Percentiles rank a stretch among this genome's conserved stretches.
These are phyloP conservation scores for Ustilago shanxiensis DNA, from an alignment of 1,284 basidiomycete species.

Conservation along the genomic window DNA sequence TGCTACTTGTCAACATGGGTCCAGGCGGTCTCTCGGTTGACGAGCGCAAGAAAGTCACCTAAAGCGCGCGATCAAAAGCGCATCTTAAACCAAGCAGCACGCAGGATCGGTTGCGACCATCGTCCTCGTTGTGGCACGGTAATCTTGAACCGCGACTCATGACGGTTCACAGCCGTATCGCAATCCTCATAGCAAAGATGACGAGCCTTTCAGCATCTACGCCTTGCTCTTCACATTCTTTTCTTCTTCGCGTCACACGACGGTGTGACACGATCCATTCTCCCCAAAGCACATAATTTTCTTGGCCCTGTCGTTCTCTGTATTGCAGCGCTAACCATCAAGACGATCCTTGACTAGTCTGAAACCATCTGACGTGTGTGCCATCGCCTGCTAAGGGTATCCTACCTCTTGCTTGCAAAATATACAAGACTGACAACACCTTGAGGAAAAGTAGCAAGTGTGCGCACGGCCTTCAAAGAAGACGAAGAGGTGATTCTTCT, in stretches of 20 bases:
- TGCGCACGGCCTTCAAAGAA: neutral
- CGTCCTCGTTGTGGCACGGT: neutral
- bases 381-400: neutral
- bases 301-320: neutral
- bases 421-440: no score
- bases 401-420: no score
- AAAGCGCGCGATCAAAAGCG: neutral
- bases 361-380: neutral
- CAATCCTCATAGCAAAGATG: neutral
- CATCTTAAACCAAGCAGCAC: neutral
- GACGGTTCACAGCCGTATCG: neutral
- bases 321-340: conserved; percentile 2
- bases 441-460: no score
- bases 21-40: conserved; percentile 96
- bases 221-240: neutral
- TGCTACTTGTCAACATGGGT: conserved; percentile 97
- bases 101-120: neutral
- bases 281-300: neutral
- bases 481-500: neutral
- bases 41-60: conserved; percentile 92
- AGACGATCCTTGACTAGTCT: neutral
- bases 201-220: neutral
- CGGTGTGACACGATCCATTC: neutral
- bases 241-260: neutral
- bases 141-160: neutral